A percentile compares a stretch with the other conserved stretches of the same genome.
phyloP scores from a whole-genome alignment of 768 basidiomycete species.

The Mycena metata region DNA sequence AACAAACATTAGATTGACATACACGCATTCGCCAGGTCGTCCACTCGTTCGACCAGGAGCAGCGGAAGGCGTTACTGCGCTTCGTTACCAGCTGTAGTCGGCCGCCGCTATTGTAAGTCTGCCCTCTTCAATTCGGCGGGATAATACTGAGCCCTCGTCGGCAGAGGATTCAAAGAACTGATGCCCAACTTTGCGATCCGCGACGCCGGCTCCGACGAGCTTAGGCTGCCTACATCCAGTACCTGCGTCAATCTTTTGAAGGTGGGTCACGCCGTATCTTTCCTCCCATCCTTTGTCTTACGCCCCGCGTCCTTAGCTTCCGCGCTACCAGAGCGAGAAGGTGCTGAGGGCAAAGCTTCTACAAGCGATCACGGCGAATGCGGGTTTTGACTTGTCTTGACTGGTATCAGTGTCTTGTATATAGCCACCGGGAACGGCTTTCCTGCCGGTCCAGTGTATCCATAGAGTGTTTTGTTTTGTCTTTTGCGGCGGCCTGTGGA shows the following conservation, averaged over 20 bases:
- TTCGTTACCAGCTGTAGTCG: conserved; percentile 96
- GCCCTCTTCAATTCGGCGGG: not conserved
- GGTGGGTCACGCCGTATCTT: conserved; percentile 52
- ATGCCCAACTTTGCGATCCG: conserved; percentile 91
- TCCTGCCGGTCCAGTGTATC: conserved; percentile 23
- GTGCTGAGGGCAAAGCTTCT: conserved; percentile 82
- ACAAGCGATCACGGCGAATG: conserved; percentile 88
- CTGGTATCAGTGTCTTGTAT: conserved; percentile 21
- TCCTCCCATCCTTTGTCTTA: not conserved
- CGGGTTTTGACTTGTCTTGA: conserved; percentile 94
- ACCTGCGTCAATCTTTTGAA: conserved; percentile 96
- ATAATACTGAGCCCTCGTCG: conserved; percentile 7
- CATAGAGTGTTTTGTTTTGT: conserved; percentile 10
- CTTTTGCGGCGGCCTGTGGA: too few relatives aligned
- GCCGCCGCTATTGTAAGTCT: conserved; percentile 83
- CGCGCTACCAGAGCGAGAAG: conserved; percentile 73
- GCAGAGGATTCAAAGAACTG: conserved; percentile 87
- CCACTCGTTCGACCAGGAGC: conserved; percentile 82
- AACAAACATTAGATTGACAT: conserved; percentile 1
- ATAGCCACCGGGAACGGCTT: not conserved
- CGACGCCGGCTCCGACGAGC: conserved; percentile 80
- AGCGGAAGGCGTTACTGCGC: conserved; percentile 81
- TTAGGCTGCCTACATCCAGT: conserved; percentile 80
- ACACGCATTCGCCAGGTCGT: conserved; percentile 67
- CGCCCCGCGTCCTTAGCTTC: conserved; percentile 62